Evolutionary conservation across 2,329 filamentous ascomycete genomes (phyloP), one percentile per base, ranked within the genome.

Genomic region (Hypoxylon sp.): DNA sequence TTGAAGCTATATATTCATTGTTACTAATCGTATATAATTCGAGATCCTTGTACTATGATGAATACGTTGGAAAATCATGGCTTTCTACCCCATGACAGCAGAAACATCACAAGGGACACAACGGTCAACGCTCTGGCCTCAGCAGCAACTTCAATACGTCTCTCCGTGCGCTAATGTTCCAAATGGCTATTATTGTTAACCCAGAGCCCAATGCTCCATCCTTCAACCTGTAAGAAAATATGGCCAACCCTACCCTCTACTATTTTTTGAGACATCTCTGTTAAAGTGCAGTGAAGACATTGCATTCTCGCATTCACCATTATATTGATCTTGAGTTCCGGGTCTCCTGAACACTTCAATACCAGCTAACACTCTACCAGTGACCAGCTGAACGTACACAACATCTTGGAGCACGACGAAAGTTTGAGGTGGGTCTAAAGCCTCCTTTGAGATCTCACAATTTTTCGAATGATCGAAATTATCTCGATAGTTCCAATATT

Each of bases 31-130:
- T 27, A 29, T 48, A 47, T 25, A 81, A 77, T 78, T 19, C 76
- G 79, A 14, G 78, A 79, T 0, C 82, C 83, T 23, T 86, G 83
- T 61, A 83, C 84, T 0, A 83, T 84, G 79, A 74, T 85, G 60
- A 86, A 86, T 71, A 80, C 83, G 0, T 74, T 86, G n/a, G 80
- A 83, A 3, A 86, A 85, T 69, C 81, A 85, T 63, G 80, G 80
- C 12, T 83, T 81, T 59, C 77, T 86, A 0, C 82, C 81, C 2
- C 83, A 78, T 51, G 72, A 82, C 56, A 83, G 83, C 39, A 76
- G 74, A 46, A 77, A 82, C 69, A 74, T 84, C 54, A 81, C 79
- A 11, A 68, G 75, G 32, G 72, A 78, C 48, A 77, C 76, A 19
- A 77, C 79, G 0, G 69, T 83, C 5, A 68, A 75, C 5, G 83